A percentile compares a stretch with the other conserved stretches of the same genome.
Conservation (phyloP, 768 basidiomycete species). For the Leccinum broughii region DNA sequence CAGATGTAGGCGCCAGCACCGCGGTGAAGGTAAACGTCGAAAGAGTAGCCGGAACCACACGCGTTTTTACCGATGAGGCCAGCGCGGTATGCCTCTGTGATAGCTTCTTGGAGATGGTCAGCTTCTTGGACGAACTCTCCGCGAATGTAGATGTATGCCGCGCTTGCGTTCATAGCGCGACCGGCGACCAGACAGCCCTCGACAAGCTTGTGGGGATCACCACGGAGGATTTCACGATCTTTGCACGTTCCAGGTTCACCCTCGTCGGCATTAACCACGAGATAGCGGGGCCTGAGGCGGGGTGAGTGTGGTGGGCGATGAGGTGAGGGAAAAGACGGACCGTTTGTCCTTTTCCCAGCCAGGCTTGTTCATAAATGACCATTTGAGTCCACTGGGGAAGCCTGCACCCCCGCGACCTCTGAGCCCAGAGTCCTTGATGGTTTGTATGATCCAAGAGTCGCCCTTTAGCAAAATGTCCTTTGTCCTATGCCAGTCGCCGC, state of each 20-base stretch:
- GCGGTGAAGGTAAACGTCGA: constrained; percentile 98
- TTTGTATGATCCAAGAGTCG: constrained; percentile 96
- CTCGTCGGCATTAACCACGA: constrained; percentile 98
- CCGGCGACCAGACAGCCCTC: constrained; percentile 98
- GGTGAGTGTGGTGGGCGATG: background rate
- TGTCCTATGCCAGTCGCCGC: constrained; percentile 98
- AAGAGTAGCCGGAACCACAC: constrained; percentile 90
- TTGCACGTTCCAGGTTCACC: constrained; percentile 99
- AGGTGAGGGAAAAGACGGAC: constrained; percentile 37
- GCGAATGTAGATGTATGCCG: constrained; percentile 99
- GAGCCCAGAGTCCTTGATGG: constrained; percentile 93
- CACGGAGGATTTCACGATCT: constrained; percentile 96
- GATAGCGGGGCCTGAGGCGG: constrained; percentile 80
- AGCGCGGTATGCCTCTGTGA: constrained; percentile 89
- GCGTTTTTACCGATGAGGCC: constrained; percentile 89
- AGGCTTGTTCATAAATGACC: constrained; percentile 99
- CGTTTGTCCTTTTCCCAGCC: constrained; percentile 93
- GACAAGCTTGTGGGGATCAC: constrained; percentile 97
- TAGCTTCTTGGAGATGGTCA: constrained; percentile 90
- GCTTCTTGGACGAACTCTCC: constrained; percentile 98
- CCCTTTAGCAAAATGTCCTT: constrained; percentile 96
- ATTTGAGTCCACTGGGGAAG: constrained; percentile 95
- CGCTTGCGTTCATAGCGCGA: constrained; percentile 94
- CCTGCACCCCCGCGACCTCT: constrained; percentile 96
- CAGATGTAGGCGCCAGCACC: constrained; percentile 99